Evolutionary conservation across 2,329 filamentous ascomycete species (phyloP).

Genomic region (Aspergillus sp.): DNA sequence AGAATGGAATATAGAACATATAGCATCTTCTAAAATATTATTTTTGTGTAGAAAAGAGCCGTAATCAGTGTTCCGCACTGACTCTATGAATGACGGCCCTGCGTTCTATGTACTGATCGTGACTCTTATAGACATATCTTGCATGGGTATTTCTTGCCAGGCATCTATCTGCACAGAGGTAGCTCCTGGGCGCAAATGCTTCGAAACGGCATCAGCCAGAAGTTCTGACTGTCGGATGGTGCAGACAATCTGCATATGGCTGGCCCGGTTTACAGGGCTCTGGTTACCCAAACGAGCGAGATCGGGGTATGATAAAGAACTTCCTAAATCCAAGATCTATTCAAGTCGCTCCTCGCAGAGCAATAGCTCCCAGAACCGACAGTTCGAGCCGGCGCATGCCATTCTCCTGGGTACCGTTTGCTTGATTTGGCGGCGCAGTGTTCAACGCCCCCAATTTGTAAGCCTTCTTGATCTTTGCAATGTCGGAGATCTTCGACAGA

Average conservation of each 20-base stretch:
- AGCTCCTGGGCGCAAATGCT: neutral
- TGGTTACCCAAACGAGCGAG: neutral
- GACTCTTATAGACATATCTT: neutral
- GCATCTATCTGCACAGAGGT: neutral
- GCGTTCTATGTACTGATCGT: neutral
- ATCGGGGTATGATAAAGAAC: neutral
- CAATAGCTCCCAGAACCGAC: conserved; percentile 74
- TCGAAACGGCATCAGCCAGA: neutral
- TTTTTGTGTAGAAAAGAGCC: neutral
- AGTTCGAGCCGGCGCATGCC: conserved; percentile 57
- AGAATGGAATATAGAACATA: no score
- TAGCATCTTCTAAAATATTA: no score
- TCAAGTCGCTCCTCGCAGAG: conserved; percentile 63
- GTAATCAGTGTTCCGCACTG: neutral
- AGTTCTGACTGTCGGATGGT: neutral
- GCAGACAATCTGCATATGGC: neutral
- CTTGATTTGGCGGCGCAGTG: conserved; percentile 35
- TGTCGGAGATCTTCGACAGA: conserved; percentile 63
- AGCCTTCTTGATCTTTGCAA: conserved; percentile 73
- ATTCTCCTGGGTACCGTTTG: conserved; percentile 25
- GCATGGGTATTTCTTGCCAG: neutral
- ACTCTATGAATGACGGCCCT: neutral
- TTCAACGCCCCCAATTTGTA: conserved; percentile 76
- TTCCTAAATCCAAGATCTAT: neutral
- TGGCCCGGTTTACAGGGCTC: neutral